Base-by-base conservation (phyloP, 2,329 filamentous ascomycete species). In the Cercospora beticola region DNA sequence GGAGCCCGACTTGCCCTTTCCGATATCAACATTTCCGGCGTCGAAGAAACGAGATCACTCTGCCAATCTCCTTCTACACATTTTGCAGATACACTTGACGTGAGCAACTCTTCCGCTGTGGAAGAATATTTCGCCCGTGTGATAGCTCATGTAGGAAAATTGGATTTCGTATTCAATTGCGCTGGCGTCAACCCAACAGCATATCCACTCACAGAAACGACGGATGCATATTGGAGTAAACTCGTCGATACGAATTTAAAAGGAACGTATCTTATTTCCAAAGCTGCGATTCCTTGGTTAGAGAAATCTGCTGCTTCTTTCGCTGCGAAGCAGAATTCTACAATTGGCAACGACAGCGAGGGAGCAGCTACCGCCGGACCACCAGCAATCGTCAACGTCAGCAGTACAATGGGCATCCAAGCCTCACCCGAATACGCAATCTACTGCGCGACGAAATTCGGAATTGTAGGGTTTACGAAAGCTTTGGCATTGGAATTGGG, bases 391-490 rank as follows among this genome's bases (percentile, higher is more conserved):
- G 77, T 83, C 30, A 83, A 83, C 65, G 81, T 82, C n/a, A 75
- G 78, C 9, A 81, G 78, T 0, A 78, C 81, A 64, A 81, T 80
- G 69, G 79, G 80, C 7, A 67, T 80, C 56, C 75, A 73, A 60
- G 75, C 77, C 1, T 72, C 78, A 8, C 76, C 78, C 0, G 77
- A 79, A 16, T 81, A 81, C 73, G 79, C 79, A 0, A 81, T 82
- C 31, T 83, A 84, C 69, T 80, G 77, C 4, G 75, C 78, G 2
- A 77, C 79, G 9, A 84, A 84, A 70, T 82, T 81, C 68, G 82
- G 77, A 2, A 70, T 84, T 4, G 74, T 83, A 5, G 82, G 81
- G 1, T 75, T 84, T 62, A 83, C 82, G 12, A 82, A 82, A 84
- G 58, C 76, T 64, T 74, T 83, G 82, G 79, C 79, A 5, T 72